Percentiles rank a stretch among this genome's conserved stretches.
Evolutionary conservation across 2,329 filamentous ascomycete species (phyloP).

Genomic region (Fusarium verrucosum): DNA sequence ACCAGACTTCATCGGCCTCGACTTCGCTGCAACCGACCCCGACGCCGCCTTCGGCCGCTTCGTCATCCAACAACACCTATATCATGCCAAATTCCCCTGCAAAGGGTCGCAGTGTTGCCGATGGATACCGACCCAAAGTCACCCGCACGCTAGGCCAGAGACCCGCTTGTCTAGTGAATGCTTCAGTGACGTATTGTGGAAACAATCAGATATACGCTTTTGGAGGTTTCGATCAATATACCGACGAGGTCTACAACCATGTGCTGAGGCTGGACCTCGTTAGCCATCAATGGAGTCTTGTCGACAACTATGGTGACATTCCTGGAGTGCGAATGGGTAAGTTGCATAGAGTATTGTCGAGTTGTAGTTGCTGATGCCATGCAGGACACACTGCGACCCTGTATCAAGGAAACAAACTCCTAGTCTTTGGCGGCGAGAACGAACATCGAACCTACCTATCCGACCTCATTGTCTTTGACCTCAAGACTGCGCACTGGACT

Average conservation of each 20-base stretch:
- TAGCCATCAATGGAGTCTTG: constrained; percentile 90
- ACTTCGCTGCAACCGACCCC: constrained; percentile 39
- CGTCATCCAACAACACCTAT: constrained; percentile 79
- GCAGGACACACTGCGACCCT: constrained; percentile 92
- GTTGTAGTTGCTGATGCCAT: constrained; percentile 11
- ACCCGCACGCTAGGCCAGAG: constrained; percentile 80
- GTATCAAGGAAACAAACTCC: constrained; percentile 92
- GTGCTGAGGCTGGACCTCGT: constrained; percentile 88
- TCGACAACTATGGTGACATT: constrained; percentile 98
- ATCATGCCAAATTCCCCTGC: constrained; percentile 89
- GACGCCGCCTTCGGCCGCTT: constrained; percentile 42
- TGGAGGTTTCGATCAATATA: constrained; percentile 98
- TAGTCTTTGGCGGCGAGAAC: constrained; percentile 98
- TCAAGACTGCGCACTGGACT: constrained; percentile 94
- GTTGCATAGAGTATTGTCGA: constrained; percentile 36
- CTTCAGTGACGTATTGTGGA: constrained; percentile 97
- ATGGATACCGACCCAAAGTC: constrained; percentile 86
- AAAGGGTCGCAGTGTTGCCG: constrained; percentile 70
- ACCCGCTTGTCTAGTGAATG: constrained; percentile 95
- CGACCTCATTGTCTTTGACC: constrained; percentile 94
- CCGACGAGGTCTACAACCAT: constrained; percentile 98
- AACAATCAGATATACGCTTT: constrained; percentile 98
- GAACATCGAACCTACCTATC: constrained; percentile 96
- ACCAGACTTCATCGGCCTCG: constrained; percentile 44
- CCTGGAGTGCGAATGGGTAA: constrained; percentile 95